phyloP scores from a whole-genome alignment of 2,329 filamentous ascomycete species.

The Pseudocercospora musae region DNA sequence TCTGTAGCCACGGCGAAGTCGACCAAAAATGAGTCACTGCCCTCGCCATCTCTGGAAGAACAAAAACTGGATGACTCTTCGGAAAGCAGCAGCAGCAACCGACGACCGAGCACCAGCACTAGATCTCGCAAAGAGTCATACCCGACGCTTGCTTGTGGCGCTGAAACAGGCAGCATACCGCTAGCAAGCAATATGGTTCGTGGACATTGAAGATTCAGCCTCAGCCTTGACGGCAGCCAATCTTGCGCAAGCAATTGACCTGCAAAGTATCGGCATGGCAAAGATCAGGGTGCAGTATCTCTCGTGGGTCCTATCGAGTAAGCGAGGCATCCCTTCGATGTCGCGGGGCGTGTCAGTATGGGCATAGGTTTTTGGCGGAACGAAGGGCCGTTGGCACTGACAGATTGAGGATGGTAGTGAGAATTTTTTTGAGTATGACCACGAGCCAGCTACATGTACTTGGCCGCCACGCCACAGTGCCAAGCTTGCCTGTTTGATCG shows the following conservation, averaged over 20 bases:
- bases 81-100: not conserved
- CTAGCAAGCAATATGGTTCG: not conserved
- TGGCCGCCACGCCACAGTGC: slow-evolving; percentile 13
- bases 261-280: not conserved
- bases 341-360: not conserved
- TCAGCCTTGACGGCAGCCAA: not conserved
- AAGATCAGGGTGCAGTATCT: no score
- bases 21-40: not conserved
- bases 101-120: not conserved
- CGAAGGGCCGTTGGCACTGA: not conserved
- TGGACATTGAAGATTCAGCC: not conserved
- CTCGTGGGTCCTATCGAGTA: not conserved
- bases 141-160: not conserved
- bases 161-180: not conserved
- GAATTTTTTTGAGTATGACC: not conserved
- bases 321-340: no score
- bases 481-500: slow-evolving; percentile 10
- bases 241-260: not conserved
- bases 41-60: not conserved
- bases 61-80: not conserved
- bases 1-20: not conserved
- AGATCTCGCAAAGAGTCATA: not conserved
- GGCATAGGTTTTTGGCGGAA: not conserved
- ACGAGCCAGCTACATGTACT: not conserved
- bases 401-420: not conserved